Evolutionary conservation across 2,329 filamentous ascomycete genomes (phyloP).

Genomic region (Aspergillus pseudonomiae): DNA sequence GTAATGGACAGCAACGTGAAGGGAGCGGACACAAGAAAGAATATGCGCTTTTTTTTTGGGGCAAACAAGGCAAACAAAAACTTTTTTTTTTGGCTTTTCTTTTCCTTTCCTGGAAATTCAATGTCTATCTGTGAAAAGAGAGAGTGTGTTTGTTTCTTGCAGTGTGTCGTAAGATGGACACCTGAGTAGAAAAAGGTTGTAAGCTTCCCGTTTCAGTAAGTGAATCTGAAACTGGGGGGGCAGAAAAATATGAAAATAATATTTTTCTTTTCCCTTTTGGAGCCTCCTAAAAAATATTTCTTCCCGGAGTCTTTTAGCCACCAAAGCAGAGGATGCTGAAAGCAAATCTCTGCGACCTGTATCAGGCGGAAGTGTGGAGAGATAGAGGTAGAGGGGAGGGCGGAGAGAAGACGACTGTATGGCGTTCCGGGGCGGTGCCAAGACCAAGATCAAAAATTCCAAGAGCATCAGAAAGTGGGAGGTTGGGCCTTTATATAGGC

Average conservation of each 20-base stretch:
- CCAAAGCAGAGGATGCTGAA: constrained; percentile 20
- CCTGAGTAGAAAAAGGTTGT: constrained; percentile 18
- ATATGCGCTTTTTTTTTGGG: constrained; percentile 22
- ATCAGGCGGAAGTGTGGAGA: constrained; percentile 19
- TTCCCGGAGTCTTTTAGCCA: constrained; percentile 23
- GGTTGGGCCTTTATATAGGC: constrained; percentile 46
- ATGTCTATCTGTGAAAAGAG: constrained; percentile 32
- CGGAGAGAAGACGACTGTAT: constrained; percentile 32
- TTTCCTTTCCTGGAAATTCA: constrained; percentile 24
- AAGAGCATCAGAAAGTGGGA: constrained; percentile 36
- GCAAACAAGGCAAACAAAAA: constrained; percentile 20
- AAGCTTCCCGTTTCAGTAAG: constrained; percentile 29
- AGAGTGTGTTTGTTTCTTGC: constrained; percentile 18
- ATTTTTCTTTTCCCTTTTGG: constrained; percentile 17
- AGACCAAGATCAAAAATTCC: constrained; percentile 42
- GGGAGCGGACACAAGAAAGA: constrained; percentile 22
- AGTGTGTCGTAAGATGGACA: constrained; percentile 19
- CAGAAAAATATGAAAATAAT: constrained; percentile 2
- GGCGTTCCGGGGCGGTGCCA: constrained; percentile 43
- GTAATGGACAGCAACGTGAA: constrained; percentile 16
- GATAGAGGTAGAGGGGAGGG: constrained; percentile 28
- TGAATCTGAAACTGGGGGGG: constrained; percentile 20
- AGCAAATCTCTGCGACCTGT: constrained; percentile 23
- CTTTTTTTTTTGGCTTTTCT: constrained; percentile 24
- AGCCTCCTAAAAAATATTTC: constrained; percentile 19